Percentiles rank a stretch among this genome's conserved stretches.
Conservation (phyloP, 2,329 filamentous ascomycete species). For the Sporothrix luriei region DNA sequence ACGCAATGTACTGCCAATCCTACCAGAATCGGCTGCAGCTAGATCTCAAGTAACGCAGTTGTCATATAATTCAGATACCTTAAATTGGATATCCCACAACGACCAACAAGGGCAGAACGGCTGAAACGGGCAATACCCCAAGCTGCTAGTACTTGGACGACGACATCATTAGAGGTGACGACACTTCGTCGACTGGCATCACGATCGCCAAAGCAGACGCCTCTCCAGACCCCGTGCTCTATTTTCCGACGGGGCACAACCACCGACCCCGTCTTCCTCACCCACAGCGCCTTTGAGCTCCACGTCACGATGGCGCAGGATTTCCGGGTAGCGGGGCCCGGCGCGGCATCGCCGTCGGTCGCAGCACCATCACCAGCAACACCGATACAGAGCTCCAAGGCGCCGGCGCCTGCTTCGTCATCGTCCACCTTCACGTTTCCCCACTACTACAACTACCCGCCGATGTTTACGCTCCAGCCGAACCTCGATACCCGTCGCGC, state of each 20-base stretch:
- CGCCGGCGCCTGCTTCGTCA: background rate
- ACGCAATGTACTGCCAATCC: background rate
- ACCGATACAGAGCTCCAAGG: slow-evolving; percentile 13
- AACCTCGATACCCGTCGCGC: slow-evolving; percentile 72
- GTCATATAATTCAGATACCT: background rate
- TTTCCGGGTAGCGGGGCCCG: slow-evolving; percentile 9
- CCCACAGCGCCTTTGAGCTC: background rate
- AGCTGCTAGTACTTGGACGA: background rate
- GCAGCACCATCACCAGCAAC: slow-evolving; percentile 13
- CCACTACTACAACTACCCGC: slow-evolving; percentile 72
- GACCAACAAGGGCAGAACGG: too few relatives aligned
- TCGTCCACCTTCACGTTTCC: slow-evolving; percentile 56
- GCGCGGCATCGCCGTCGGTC: slow-evolving; percentile 22
- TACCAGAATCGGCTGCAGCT: too few relatives aligned
- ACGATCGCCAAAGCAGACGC: background rate
- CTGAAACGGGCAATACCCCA: too few relatives aligned
- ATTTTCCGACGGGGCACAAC: too few relatives aligned
- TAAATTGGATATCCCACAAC: background rate
- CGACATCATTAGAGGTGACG: background rate
- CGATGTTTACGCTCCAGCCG: slow-evolving; percentile 82
- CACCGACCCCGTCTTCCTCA: background rate
- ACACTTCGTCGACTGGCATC: background rate
- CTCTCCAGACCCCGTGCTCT: background rate
- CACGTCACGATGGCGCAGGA: slow-evolving; percentile 22
- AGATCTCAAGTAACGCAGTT: background rate